Base-by-base conservation (phyloP, 192 early-diverging fungal genomes). In the Martensiomyces pterosporus region DNA sequence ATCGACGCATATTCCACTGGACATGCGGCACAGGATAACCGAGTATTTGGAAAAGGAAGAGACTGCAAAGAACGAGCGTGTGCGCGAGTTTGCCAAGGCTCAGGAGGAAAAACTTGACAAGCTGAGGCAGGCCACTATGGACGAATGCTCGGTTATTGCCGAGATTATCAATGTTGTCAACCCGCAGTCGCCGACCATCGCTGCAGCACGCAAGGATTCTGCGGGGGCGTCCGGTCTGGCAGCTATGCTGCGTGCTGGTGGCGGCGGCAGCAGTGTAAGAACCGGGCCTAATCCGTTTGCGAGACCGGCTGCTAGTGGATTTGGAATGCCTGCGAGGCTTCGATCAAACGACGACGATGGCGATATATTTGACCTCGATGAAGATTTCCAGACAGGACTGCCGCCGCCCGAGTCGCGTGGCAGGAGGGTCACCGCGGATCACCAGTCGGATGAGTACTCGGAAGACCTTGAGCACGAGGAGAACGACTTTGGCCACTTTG, bases 41-140 rank as follows among this genome's bases (percentile, higher is more conserved):
- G 62, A 60, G 53, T 65, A 42, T 26, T 44, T 72, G 57, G 57
- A 60, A 51, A 49, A 33, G 19, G 47, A 54, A 25, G 69, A 72
- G 23, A 24, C 55, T 13, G 52, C 35, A 13, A 64, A 64, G 49
- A 52, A 57, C 32, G 62, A 72, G 57, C 69, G 69, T 0, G 57
- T 72, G 26, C 61, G 63, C 19, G 62, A 52, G 18, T 73, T 47
- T 34, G 57, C 64, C 25, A 56, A 50, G 9, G 43, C 33, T n/a
- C 69, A 73, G 57, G 69, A 73, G 50, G 57, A 47, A 21, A 50
- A 40, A 35, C 36, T 73, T 7, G 69, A 73, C 52, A 41, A 33
- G 2, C 18, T 52, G 22, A 50, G 49, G 10, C 40, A 39, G 39
- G 52, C 45, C 35, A 50, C 69, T 3, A 47, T 34, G 40, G 49